These are phyloP conservation scores for Rhodomyrtus tomentosa DNA, from an alignment of 345 rosid genomes.

Conservation along the genomic window DNA sequence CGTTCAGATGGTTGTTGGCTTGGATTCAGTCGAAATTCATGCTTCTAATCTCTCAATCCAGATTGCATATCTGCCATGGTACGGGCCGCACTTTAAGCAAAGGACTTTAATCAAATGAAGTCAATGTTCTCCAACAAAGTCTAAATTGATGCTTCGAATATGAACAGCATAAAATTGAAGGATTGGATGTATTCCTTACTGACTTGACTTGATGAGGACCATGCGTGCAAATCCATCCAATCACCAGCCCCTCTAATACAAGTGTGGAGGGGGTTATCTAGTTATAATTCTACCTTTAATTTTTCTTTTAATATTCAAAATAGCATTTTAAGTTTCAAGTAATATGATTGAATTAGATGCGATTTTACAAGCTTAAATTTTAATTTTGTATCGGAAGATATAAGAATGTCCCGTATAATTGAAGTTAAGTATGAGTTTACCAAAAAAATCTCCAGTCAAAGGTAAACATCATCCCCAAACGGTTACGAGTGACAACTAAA, in stretches of 20 bases:
- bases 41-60: neutral
- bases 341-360: neutral
- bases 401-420: neutral
- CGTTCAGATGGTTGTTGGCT: neutral
- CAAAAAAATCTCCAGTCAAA: neutral
- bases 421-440: neutral
- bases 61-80: neutral
- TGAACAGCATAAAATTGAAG: too few relatives aligned
- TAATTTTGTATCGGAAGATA: neutral
- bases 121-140: neutral
- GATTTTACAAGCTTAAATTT: accelerated
- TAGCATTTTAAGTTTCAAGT: too few relatives aligned
- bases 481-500: neutral
- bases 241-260: accelerated
- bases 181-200: too few relatives aligned
- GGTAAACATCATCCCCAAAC: neutral
- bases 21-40: neutral
- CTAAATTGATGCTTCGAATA: neutral
- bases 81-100: neutral
- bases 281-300: neutral
- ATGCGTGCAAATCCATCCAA: neutral
- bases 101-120: neutral
- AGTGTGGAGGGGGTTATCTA: neutral
- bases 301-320: too few relatives aligned
- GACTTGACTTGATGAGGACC: too few relatives aligned